Evolutionary conservation across 805 yeast genomes (phyloP).

Genomic region (Metschnikowia reukaufii): DNA sequence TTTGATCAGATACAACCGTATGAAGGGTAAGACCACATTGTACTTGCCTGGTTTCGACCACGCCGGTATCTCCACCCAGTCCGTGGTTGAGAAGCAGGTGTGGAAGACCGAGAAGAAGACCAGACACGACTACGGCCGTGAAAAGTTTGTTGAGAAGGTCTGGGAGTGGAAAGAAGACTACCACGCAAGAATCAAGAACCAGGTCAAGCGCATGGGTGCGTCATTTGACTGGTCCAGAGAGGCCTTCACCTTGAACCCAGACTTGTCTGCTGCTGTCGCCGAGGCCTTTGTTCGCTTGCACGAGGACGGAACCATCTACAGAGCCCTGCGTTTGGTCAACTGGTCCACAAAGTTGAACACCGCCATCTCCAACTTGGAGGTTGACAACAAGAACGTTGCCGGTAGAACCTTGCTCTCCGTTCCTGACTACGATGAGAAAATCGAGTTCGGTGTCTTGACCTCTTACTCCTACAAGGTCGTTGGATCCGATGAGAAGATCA

Average conservation of each 20-base stretch:
- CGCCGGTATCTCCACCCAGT: constrained; percentile 98
- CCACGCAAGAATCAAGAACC: constrained; percentile 80
- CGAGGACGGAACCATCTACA: constrained; percentile 93
- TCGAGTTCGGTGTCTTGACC: constrained; percentile 97
- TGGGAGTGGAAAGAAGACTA: constrained; percentile 99
- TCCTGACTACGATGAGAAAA: constrained; percentile 86
- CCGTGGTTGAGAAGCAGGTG: constrained; percentile 94
- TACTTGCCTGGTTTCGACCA: constrained; percentile 97
- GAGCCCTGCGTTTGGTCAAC: constrained; percentile 90
- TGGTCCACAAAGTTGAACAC: constrained; percentile 96
- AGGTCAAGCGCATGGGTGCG: constrained; percentile 86
- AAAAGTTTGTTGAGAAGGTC: constrained; percentile 78
- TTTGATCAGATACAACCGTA: constrained; percentile 89
- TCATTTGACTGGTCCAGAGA: constrained; percentile 96
- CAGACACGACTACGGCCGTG: constrained; percentile 95
- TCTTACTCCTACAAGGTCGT: constrained; percentile 90
- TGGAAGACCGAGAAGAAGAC: constrained; percentile 87
- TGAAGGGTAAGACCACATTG: constrained; percentile 93
- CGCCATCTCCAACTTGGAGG: constrained; percentile 94
- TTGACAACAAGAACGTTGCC: constrained; percentile 84
- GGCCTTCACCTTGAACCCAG: constrained; percentile 87
- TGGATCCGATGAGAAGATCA: constrained; percentile 76
- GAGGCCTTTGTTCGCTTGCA: constrained; percentile 91
- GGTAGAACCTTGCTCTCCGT: constrained; percentile 80
- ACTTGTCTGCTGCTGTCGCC: constrained; percentile 71